phyloP scores from a whole-genome alignment of 1,284 basidiomycete genomes.

The Fomitiporia mediterranea region DNA sequence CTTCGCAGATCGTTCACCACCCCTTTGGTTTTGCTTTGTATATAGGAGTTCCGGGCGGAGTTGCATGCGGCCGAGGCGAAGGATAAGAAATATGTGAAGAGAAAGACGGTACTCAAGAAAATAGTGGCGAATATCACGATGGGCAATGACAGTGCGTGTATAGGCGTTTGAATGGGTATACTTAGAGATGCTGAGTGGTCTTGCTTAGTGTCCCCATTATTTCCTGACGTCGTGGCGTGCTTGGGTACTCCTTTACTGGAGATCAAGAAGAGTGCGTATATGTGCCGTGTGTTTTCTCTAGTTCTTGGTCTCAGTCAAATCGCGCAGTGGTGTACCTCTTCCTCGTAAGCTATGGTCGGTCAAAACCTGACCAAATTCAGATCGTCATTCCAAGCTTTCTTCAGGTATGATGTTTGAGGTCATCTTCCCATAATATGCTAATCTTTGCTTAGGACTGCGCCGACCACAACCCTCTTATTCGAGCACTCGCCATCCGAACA shows the following conservation, averaged over 20 bases:
- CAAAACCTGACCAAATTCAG: conserved; percentile 85
- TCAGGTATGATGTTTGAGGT: conserved; percentile 47
- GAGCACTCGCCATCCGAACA: conserved; percentile 89
- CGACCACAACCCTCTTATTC: conserved; percentile 88
- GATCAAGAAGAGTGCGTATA: conserved; percentile 91
- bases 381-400: conserved; percentile 86
- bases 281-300: not conserved
- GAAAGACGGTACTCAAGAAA: conserved; percentile 92
- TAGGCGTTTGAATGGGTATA: conserved; percentile 16
- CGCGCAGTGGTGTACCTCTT: conserved; percentile 85
- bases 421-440: not conserved
- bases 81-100: conserved; percentile 90
- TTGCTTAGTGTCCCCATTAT: conserved; percentile 85
- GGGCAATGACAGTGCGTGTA: conserved; percentile 87
- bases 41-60: conserved; percentile 79
- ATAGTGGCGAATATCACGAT: conserved; percentile 95
- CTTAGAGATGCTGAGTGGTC: conserved; percentile 13
- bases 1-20: not conserved
- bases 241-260: conserved; percentile 87
- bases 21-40: not conserved
- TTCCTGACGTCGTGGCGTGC: conserved; percentile 86
- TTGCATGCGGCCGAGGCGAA: conserved; percentile 85
- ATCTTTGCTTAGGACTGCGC: conserved; percentile 68
- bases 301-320: conserved; percentile 13
- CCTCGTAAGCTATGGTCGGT: conserved; percentile 86